Evolutionary conservation across 345 rosid genomes (phyloP).

Genomic region (Populus nigra): DNA sequence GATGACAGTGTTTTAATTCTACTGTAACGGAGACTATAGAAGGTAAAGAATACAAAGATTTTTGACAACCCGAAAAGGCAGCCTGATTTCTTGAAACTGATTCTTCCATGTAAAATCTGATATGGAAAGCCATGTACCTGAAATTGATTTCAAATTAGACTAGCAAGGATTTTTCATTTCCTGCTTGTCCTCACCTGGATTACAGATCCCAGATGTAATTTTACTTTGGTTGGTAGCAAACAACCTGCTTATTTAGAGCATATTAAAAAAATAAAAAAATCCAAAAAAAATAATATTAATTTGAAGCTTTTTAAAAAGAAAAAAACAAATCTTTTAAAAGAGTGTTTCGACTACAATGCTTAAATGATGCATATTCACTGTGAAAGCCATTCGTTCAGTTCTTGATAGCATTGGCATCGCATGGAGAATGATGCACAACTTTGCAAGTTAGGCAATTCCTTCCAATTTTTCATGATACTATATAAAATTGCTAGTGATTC

Average conservation of each 20-base stretch:
- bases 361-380: background rate
- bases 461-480: background rate
- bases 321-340: too few species aligned
- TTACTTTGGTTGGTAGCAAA: background rate
- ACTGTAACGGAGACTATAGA: conserved; percentile 1
- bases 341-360: too few species aligned
- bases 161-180: background rate
- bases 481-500: background rate
- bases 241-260: background rate
- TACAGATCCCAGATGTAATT: background rate
- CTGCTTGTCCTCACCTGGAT: background rate
- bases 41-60: background rate
- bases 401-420: background rate
- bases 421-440: background rate
- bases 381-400: background rate
- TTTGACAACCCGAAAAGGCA: conserved; percentile 1
- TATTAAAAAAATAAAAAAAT: too few species aligned
- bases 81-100: background rate
- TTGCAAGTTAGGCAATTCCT: background rate
- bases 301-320: too few species aligned
- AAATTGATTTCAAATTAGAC: background rate
- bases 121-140: background rate
- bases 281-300: background rate
- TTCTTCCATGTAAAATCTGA: background rate
- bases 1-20: background rate